phyloP scores from a whole-genome alignment of 2,329 filamentous ascomycete species.

The Bipolaris zeicola region DNA sequence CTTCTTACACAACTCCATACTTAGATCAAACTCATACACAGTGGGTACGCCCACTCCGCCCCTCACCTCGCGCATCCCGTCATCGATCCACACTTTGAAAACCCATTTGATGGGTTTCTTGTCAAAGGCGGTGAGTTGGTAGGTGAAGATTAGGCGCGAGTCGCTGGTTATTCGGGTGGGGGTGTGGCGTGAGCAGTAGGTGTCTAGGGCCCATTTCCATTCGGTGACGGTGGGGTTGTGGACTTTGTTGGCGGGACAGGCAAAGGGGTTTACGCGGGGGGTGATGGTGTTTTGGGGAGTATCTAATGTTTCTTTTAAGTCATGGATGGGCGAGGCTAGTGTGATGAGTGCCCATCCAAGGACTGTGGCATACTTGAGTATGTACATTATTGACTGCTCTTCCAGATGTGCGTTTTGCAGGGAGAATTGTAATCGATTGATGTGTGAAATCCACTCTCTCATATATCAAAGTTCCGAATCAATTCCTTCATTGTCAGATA shows the following conservation, averaged over 20 bases:
- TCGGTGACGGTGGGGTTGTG: neutral
- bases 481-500: neutral
- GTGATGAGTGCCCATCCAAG: neutral
- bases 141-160: neutral
- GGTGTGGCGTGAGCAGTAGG: neutral
- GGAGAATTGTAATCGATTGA: too few relatives aligned
- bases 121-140: neutral
- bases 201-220: neutral
- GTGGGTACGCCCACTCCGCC: neutral
- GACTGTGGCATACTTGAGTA: neutral
- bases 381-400: neutral
- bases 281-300: too few relatives aligned
- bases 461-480: too few relatives aligned
- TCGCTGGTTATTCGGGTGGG: neutral
- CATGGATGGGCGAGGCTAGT: neutral
- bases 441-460: too few relatives aligned
- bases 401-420: neutral
- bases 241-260: constrained; percentile 1
- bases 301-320: neutral
- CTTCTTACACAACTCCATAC: neutral
- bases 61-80: neutral
- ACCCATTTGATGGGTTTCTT: constrained; percentile 8
- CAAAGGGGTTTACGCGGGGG: neutral
- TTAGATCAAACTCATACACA: neutral
- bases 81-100: constrained; percentile 1